Evolutionary conservation across 2,329 filamentous ascomycete species (phyloP).

Genomic region (Rhynchosporium agropyri): DNA sequence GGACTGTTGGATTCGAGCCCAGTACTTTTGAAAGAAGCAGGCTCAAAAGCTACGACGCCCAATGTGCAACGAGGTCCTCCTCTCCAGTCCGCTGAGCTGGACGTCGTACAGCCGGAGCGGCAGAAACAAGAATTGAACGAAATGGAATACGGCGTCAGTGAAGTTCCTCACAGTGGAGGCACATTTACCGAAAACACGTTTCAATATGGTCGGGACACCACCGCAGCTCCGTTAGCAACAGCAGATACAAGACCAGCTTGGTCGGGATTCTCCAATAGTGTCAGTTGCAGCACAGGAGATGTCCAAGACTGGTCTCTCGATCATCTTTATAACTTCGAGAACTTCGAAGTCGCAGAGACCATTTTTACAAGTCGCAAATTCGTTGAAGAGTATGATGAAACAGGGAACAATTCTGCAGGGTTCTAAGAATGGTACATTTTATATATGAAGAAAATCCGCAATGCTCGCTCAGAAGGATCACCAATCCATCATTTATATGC

Average conservation of each 20-base stretch:
- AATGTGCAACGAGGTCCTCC: slow-evolving; percentile 17
- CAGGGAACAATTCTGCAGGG: slow-evolving; percentile 35
- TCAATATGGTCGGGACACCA: slow-evolving; percentile 25
- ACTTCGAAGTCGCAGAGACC: slow-evolving; percentile 29
- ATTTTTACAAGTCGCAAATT: slow-evolving; percentile 29
- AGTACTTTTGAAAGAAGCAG: slow-evolving; percentile 34
- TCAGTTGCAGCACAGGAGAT: slow-evolving; percentile 33
- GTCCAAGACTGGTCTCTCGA: slow-evolving; percentile 35
- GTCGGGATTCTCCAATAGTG: slow-evolving; percentile 27
- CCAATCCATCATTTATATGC: neutral
- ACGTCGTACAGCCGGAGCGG: neutral
- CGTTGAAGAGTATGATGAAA: slow-evolving; percentile 37
- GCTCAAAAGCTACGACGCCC: slow-evolving; percentile 28
- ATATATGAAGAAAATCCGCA: neutral
- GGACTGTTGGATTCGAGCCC: slow-evolving; percentile 36
- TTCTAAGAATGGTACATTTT: slow-evolving; percentile 19
- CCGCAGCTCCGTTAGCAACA: neutral
- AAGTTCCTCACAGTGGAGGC: slow-evolving; percentile 32
- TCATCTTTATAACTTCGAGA: slow-evolving; percentile 36
- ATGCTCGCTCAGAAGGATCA: neutral
- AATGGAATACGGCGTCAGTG: slow-evolving; percentile 14
- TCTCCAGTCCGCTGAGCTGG: slow-evolving; percentile 1
- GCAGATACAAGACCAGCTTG: slow-evolving; percentile 29
- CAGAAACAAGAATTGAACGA: slow-evolving; percentile 10
- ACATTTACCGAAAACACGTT: slow-evolving; percentile 31